Conservation (phyloP, 306 rosid species). For the Castanospermum australe region DNA sequence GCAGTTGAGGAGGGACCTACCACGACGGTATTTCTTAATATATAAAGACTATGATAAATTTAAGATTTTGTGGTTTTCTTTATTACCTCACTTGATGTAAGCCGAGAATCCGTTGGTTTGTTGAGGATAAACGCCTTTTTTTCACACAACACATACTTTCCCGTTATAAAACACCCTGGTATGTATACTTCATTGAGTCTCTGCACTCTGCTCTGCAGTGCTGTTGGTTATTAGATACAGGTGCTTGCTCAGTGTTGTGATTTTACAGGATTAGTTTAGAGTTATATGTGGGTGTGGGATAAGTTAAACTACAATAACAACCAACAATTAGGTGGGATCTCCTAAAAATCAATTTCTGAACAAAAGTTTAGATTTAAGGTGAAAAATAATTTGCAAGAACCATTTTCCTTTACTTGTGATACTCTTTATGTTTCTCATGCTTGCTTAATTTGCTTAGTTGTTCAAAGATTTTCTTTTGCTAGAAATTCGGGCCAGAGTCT, state of each 20-base stretch:
- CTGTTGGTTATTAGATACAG: too few species aligned
- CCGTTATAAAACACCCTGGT: too few species aligned
- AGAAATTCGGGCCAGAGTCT: background rate
- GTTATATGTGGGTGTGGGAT: too few species aligned
- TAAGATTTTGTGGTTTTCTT: background rate
- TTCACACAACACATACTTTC: too few species aligned
- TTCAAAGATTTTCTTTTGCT: background rate
- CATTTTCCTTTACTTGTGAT: background rate
- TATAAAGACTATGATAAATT: background rate
- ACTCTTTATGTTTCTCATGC: background rate
- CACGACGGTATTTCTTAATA: background rate
- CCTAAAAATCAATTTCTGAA: too few species aligned
- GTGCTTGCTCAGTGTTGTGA: too few species aligned
- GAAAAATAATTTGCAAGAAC: background rate
- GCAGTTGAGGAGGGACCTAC: background rate
- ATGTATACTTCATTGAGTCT: too few species aligned
- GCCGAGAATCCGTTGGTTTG: background rate
- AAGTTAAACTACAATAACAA: too few species aligned
- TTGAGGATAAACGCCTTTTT: background rate
- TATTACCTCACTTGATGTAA: slow-evolving; percentile 7
- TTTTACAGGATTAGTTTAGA: too few species aligned
- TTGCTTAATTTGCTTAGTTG: background rate
- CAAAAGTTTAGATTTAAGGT: too few species aligned
- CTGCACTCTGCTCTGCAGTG: too few species aligned
- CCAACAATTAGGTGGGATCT: too few species aligned